Conservation (phyloP, 805 yeast genomes). For the Sporopachydermia lactativora region DNA sequence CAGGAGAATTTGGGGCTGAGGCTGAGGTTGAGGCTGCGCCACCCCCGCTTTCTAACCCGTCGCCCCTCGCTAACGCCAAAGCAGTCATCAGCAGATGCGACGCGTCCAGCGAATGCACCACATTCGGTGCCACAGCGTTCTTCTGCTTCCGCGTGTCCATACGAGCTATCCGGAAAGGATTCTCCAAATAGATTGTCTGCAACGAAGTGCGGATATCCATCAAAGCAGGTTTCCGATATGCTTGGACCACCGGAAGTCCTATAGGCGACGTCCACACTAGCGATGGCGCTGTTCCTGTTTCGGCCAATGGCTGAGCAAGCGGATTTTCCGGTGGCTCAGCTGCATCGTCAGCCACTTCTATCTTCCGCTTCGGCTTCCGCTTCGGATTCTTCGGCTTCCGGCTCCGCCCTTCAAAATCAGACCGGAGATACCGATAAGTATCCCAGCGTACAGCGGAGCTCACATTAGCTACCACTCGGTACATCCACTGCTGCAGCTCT, state of each 20-base stretch:
- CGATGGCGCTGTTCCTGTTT: conserved; percentile 55
- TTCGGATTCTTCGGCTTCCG: conserved; percentile 85
- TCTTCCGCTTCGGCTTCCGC: conserved; percentile 52
- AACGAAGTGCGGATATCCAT: conserved; percentile 24
- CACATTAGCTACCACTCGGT: background rate
- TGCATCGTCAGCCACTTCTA: conserved; percentile 12
- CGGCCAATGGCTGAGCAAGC: conserved; percentile 18
- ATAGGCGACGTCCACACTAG: conserved; percentile 82
- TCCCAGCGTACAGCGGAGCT: too few relatives aligned
- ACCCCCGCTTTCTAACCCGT: too few relatives aligned
- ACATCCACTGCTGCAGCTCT: conserved; percentile 16
- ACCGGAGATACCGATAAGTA: too few relatives aligned
- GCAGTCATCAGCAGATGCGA: conserved; percentile 48
- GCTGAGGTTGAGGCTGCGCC: conserved; percentile 24
- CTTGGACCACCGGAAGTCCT: conserved; percentile 76
- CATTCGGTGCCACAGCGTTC: conserved; percentile 46
- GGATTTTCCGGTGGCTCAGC: conserved; percentile 11
- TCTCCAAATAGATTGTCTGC: conserved; percentile 56
- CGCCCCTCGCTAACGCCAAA: conserved; percentile 35
- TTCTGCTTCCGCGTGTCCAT: conserved; percentile 56
- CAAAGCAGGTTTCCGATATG: conserved; percentile 51
- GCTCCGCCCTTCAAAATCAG: conserved; percentile 40
- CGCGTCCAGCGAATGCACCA: conserved; percentile 45
- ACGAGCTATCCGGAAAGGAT: conserved; percentile 54
- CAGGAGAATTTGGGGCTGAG: conserved; percentile 18